Percentiles rank a stretch among this genome's conserved stretches.
Evolutionary conservation across 2,329 filamentous ascomycete genomes (phyloP).

Genomic region (Botrytis medusae): DNA sequence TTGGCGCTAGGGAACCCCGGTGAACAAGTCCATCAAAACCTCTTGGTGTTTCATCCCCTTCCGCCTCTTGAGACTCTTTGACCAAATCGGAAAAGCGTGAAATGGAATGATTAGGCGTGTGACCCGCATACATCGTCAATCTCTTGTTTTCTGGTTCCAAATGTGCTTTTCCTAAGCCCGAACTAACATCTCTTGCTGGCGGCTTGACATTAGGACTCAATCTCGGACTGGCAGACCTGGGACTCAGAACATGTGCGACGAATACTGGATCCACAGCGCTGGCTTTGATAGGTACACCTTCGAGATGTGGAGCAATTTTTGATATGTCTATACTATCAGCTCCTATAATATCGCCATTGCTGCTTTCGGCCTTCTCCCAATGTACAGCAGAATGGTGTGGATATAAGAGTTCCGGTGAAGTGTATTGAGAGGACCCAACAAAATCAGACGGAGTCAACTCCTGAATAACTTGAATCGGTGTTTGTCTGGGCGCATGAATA

Average conservation of each 20-base stretch:
- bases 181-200: slow-evolving; percentile 24
- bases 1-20: slow-evolving; percentile 1
- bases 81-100: slow-evolving; percentile 51
- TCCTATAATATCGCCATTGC: neutral
- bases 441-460: slow-evolving; percentile 40
- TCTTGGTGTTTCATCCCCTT: slow-evolving; percentile 36
- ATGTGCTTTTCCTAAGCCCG: slow-evolving; percentile 25
- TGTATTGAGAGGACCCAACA: slow-evolving; percentile 21
- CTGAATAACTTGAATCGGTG: slow-evolving; percentile 36
- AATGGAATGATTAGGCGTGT: slow-evolving; percentile 58
- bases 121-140: slow-evolving; percentile 61
- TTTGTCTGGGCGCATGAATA: slow-evolving; percentile 34
- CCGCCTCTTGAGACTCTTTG: slow-evolving; percentile 34
- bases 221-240: slow-evolving; percentile 33
- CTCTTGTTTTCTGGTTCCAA: slow-evolving; percentile 46
- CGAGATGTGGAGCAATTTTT: slow-evolving; percentile 58
- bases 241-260: slow-evolving; percentile 36
- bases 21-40: slow-evolving; percentile 11
- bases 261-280: slow-evolving; percentile 47
- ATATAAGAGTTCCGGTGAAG: slow-evolving; percentile 21
- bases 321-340: slow-evolving; percentile 54
- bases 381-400: slow-evolving; percentile 18
- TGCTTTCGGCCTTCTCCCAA: slow-evolving; percentile 11
- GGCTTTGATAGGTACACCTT: slow-evolving; percentile 58
- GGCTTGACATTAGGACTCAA: slow-evolving; percentile 31